These are phyloP conservation scores for Hymenoscyphus albidus DNA, from an alignment of 2,329 filamentous ascomycete genomes.

Conservation along the genomic window DNA sequence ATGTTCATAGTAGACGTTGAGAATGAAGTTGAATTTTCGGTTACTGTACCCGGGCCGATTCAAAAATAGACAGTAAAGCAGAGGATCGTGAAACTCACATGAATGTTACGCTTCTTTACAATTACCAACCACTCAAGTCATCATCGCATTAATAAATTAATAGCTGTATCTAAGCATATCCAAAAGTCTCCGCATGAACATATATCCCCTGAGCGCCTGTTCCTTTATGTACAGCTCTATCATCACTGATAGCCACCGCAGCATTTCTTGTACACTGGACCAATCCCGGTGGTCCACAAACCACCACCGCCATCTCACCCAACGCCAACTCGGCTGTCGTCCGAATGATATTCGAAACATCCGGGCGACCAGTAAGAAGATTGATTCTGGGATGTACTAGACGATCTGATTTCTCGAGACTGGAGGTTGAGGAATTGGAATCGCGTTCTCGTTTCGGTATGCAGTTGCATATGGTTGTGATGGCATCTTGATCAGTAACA, in stretches of 20 bases:
- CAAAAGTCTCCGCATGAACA: conserved; percentile 58
- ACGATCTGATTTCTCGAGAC: conserved; percentile 7
- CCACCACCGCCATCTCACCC: conserved; percentile 60
- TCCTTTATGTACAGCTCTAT: conserved; percentile 62
- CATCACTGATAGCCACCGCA: conserved; percentile 56
- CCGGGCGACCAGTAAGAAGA: conserved; percentile 47
- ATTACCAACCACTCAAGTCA: too few species aligned
- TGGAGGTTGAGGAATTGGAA: conserved; percentile 16
- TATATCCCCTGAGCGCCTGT: conserved; percentile 61
- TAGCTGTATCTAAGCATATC: conserved; percentile 30
- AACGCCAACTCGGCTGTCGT: conserved; percentile 53
- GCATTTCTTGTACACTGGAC: conserved; percentile 51
- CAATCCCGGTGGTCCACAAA: conserved; percentile 55
- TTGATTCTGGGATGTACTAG: conserved; percentile 12
- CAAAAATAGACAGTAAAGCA: too few species aligned
- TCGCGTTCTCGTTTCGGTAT: conserved; percentile 28
- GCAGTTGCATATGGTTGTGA: conserved; percentile 38
- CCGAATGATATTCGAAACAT: conserved; percentile 48
- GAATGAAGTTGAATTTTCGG: too few species aligned
- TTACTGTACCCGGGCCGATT: too few species aligned
- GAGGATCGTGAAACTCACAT: too few species aligned
- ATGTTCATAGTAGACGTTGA: too few species aligned
- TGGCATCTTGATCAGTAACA: conserved; percentile 43
- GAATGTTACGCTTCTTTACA: too few species aligned
- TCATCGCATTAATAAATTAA: too few species aligned